Conservation (phyloP, 225 moss, liverwort and hornwort genomes). For the Lunularia cruciata region DNA sequence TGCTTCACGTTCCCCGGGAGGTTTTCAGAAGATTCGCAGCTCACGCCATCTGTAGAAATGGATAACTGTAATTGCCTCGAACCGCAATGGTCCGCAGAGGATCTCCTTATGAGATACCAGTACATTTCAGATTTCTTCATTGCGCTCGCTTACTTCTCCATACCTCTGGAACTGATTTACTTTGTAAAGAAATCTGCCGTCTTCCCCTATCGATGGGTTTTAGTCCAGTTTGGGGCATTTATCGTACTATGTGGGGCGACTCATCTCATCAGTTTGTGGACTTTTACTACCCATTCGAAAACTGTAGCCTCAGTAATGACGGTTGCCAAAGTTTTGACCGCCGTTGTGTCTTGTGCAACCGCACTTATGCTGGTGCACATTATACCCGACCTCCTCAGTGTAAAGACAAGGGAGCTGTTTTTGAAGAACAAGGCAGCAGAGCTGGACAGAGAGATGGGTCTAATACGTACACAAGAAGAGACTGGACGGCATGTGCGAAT, state of each 20-base stretch:
- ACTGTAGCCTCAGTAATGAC: slow-evolving; percentile 56
- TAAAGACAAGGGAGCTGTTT: slow-evolving; percentile 57
- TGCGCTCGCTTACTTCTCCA: slow-evolving; percentile 57
- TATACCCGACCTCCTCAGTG: slow-evolving; percentile 56
- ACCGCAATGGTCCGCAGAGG: slow-evolving; percentile 55
- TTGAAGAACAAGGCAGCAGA: slow-evolving; percentile 61
- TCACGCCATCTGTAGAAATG: slow-evolving; percentile 30
- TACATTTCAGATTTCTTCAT: slow-evolving; percentile 59
- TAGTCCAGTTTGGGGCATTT: slow-evolving; percentile 60
- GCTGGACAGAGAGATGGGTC: slow-evolving; percentile 58
- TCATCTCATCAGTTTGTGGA: slow-evolving; percentile 55
- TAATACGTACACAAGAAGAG: slow-evolving; percentile 57
- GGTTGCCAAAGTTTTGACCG: slow-evolving; percentile 51
- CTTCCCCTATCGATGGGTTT: slow-evolving; percentile 58
- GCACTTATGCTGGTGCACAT: slow-evolving; percentile 62
- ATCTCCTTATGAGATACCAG: slow-evolving; percentile 55
- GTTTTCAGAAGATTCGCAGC: not conserved
- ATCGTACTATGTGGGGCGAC: slow-evolving; percentile 58
- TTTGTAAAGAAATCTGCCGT: slow-evolving; percentile 61
- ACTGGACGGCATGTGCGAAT: slow-evolving; percentile 58
- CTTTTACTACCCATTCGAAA: slow-evolving; percentile 53
- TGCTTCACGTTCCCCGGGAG: not conserved
- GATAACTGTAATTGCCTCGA: slow-evolving; percentile 51
- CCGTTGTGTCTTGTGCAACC: slow-evolving; percentile 53
- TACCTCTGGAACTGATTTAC: slow-evolving; percentile 58